Base-by-base conservation (phyloP, 169 alveolate genomes). In the Plasmodium blacklocki region DNA sequence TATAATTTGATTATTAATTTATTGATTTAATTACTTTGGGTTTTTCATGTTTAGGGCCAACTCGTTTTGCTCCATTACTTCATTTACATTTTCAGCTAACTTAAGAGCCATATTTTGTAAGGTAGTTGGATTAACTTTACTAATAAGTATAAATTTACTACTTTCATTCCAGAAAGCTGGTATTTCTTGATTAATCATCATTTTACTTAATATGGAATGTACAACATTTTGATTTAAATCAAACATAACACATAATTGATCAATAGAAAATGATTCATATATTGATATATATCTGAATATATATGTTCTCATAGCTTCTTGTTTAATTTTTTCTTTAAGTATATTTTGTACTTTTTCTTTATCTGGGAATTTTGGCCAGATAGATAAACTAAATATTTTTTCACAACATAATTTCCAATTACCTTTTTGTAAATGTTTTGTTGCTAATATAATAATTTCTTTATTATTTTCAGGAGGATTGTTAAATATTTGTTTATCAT, bases 391-490 rank as follows among this genome's bases (percentile, higher is more conserved):
- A 68, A 92, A 88, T 26, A 96, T 76, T 83, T 93, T 93, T 80
- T 97, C 96, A 73, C 96, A 89, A 85, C 99, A 97, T 73, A 93
- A 96, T 89, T 96, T 92, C 99, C 99, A 98, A 75, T 97, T 96
- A 2, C 99, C 99, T 29, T 93, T 94, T 80, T 97, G 98, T 64
- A 98, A 94, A 47, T 95, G 89, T 73, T 96, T 96, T 18, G 99
- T 96, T 7, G 99, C 99, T 58, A 94, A 94, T 74, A 97, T 94
- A 26, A 97, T 94, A 32, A 96, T 94, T 73, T 98, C 99, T 88
- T 98, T 95, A 85, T 96, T 95, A 59, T 96, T 95, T 94, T 98
- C 99, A 9, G 99, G 99, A 3, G 99, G 99, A 0, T 99, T 99
- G 67, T 96, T 90, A 92, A 97, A 97, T 49, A 97, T 94, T 92